phyloP scores from a whole-genome alignment of 2,329 filamentous ascomycete genomes.

The Chaetomiaceae sp. region DNA sequence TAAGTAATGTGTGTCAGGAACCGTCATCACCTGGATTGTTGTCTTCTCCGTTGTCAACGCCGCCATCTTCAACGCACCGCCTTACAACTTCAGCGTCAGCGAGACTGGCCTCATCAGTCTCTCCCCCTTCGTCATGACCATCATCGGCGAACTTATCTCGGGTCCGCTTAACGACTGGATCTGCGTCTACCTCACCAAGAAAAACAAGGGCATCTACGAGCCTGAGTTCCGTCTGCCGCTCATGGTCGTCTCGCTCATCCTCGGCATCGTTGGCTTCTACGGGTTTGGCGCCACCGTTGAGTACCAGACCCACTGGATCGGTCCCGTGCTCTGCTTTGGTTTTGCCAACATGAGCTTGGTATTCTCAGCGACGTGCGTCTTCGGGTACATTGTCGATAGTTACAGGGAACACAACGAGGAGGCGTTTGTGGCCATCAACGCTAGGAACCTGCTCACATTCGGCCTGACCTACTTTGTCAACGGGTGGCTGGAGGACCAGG shows the following conservation, averaged over 20 bases:
- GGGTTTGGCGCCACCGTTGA: conserved; percentile 44
- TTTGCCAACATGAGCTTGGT: conserved; percentile 46
- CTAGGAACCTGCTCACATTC: conserved; percentile 45
- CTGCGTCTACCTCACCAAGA: conserved; percentile 42
- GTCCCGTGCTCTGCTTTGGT: conserved; percentile 45
- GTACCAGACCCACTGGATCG: conserved; percentile 44
- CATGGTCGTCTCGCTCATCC: conserved; percentile 37
- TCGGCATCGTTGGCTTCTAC: conserved; percentile 43
- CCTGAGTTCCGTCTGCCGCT: conserved; percentile 48
- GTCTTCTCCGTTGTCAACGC: conserved; percentile 46
- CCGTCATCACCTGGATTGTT: conserved; percentile 31
- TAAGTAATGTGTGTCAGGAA: no score
- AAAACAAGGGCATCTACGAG: conserved; percentile 50
- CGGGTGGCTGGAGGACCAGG: conserved; percentile 36
- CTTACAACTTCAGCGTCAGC: conserved; percentile 48
- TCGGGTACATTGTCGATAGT: conserved; percentile 48
- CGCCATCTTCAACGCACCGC: conserved; percentile 45
- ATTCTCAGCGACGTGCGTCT: conserved; percentile 44
- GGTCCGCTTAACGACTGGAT: conserved; percentile 45
- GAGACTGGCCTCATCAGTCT: conserved; percentile 48
- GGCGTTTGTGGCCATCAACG: conserved; percentile 49
- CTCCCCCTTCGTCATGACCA: conserved; percentile 45
- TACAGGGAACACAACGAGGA: conserved; percentile 45
- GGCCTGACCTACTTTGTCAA: conserved; percentile 43
- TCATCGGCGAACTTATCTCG: conserved; percentile 42